Evolutionary conservation across 2,329 filamentous ascomycete species (phyloP).

Genomic region (Cryphonectria parasitica): DNA sequence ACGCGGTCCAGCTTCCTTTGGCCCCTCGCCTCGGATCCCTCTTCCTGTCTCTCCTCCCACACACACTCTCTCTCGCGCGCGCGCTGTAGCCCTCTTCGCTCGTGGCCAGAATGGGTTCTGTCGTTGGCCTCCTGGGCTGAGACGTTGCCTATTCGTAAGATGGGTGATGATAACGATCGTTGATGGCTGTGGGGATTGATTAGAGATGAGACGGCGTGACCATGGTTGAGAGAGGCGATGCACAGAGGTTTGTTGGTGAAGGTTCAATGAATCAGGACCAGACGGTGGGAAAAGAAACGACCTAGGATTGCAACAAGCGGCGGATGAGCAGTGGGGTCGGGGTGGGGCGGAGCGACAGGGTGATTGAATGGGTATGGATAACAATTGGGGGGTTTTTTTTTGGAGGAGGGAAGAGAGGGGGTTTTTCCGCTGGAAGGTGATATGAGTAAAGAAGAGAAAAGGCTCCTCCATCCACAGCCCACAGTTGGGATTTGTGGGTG

Average conservation of each 20-base stretch:
- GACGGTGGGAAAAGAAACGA: slow-evolving; percentile 10
- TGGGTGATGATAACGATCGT: background rate
- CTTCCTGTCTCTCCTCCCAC: slow-evolving; percentile 3
- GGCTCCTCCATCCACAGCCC: background rate
- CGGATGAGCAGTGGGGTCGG: slow-evolving; percentile 7
- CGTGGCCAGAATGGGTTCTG: background rate
- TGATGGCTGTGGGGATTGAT: slow-evolving; percentile 7
- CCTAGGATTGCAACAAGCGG: slow-evolving; percentile 18
- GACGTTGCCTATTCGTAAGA: background rate
- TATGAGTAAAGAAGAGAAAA: background rate
- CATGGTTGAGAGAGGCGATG: slow-evolving; percentile 24
- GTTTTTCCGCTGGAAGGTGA: background rate
- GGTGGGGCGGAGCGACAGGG: slow-evolving; percentile 1
- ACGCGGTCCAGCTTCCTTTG: slow-evolving; percentile 1
- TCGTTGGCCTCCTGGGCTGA: background rate
- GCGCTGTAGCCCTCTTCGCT: background rate
- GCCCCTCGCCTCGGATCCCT: slow-evolving; percentile 8
- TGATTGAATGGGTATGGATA: background rate
- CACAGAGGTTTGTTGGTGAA: slow-evolving; percentile 3
- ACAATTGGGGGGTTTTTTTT: background rate
- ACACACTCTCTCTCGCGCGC: background rate
- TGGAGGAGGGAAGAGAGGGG: background rate
- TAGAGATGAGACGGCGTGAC: slow-evolving; percentile 18
- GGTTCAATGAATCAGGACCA: slow-evolving; percentile 1
- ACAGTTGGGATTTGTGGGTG: background rate